Percentiles rank a stretch among this genome's conserved stretches.
phyloP scores from a whole-genome alignment of 1,284 basidiomycete genomes.

The Heterobasidion irregulare region DNA sequence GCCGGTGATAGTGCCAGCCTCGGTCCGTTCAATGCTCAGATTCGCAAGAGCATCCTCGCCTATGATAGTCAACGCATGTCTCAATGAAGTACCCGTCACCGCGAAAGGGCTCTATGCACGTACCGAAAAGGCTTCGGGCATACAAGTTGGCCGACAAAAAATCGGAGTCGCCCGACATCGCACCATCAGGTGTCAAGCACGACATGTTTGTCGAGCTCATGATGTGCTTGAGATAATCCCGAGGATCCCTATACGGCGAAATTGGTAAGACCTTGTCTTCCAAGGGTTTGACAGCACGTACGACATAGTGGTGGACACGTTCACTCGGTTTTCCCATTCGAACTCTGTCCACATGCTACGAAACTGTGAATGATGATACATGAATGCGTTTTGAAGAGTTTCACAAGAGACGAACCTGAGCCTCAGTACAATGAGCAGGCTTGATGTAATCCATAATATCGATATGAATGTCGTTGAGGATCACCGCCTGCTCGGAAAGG shows the following conservation, averaged over 20 bases:
- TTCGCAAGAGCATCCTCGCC: conserved; percentile 97
- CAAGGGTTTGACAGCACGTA: conserved; percentile 23
- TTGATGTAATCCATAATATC: conserved; percentile 99
- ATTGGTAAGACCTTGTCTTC: background rate
- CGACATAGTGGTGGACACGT: conserved; percentile 79
- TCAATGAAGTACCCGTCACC: background rate
- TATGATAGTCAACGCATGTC: conserved; percentile 18
- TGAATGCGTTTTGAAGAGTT: conserved; percentile 1
- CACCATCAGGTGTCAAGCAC: conserved; percentile 90
- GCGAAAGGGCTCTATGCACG: background rate
- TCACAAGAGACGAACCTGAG: conserved; percentile 53
- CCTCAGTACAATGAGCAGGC: conserved; percentile 92
- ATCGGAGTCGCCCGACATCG: conserved; percentile 86
- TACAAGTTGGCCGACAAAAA: conserved; percentile 94
- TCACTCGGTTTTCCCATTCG: conserved; percentile 97
- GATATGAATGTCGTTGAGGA: conserved; percentile 96
- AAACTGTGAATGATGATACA: conserved; percentile 47
- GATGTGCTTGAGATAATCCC: conserved; percentile 82
- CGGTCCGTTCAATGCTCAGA: conserved; percentile 86
- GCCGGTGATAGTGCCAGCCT: conserved; percentile 75
- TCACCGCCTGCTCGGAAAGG: conserved; percentile 81
- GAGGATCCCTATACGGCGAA: conserved; percentile 48
- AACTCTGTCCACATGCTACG: conserved; percentile 98
- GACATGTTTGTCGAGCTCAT: conserved; percentile 95
- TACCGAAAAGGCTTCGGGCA: conserved; percentile 84